Conservation (phyloP, 352 stramenopile species). For the Blastocystis sp. region DNA sequence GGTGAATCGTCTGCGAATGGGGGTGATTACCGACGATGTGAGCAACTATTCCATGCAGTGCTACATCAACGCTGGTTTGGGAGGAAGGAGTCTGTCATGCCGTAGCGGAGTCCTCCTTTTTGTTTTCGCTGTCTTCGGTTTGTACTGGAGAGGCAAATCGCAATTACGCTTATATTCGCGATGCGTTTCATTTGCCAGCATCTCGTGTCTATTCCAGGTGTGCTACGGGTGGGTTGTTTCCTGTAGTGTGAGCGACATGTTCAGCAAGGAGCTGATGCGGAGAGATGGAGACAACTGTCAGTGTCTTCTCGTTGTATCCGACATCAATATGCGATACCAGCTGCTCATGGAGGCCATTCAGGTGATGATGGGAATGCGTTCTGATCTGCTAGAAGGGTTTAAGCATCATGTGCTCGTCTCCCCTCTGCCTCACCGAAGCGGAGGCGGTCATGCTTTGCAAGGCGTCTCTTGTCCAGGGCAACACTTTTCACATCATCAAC, state of each 20-base stretch:
- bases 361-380: not conserved
- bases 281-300: not conserved
- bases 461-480: not conserved
- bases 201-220: conserved; percentile 13
- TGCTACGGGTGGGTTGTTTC: not conserved
- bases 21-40: not conserved
- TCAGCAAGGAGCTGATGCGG: not conserved
- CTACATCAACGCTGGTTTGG: not conserved
- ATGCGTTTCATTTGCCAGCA: not conserved
- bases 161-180: not conserved
- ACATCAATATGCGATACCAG: conserved; percentile 14
- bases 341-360: conserved; percentile 25
- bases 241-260: not conserved
- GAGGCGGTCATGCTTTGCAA: conserved; percentile 31
- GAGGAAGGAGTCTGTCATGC: not conserved
- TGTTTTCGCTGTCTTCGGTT: not conserved
- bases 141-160: not conserved
- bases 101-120: not conserved
- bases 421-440: conserved; percentile 51
- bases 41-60: not conserved
- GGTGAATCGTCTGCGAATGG: not conserved
- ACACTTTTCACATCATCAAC: conserved; percentile 27
- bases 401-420: conserved; percentile 22
- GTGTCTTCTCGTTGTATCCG: conserved; percentile 29
- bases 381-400: conserved; percentile 1